These are phyloP conservation scores for Metarhizium rileyi DNA, from an alignment of 2,329 filamentous ascomycete genomes.

Conservation along the genomic window DNA sequence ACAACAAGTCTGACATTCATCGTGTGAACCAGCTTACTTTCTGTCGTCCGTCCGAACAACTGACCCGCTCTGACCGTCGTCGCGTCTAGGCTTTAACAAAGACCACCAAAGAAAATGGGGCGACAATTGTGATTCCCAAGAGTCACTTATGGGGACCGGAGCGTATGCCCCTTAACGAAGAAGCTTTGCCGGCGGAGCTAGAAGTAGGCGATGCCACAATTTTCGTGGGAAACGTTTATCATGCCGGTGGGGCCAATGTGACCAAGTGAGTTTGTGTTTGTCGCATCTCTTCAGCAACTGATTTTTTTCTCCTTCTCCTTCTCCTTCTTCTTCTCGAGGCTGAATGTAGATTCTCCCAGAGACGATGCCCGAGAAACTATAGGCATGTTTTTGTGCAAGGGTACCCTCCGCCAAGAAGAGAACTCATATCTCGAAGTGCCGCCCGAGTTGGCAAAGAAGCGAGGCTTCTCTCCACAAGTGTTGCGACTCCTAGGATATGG, in stretches of 20 bases:
- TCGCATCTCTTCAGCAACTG: neutral
- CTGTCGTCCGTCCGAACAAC: too few relatives aligned
- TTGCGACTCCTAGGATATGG: slow-evolving; percentile 24
- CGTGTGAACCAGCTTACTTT: neutral
- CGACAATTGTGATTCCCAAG: slow-evolving; percentile 29
- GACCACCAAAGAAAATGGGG: slow-evolving; percentile 31
- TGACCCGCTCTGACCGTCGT: neutral
- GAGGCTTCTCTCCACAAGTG: slow-evolving; percentile 21
- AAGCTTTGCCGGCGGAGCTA: slow-evolving; percentile 28
- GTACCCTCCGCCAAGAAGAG: slow-evolving; percentile 23
- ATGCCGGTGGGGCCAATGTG: slow-evolving; percentile 29
- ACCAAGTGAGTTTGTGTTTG: slow-evolving; percentile 14
- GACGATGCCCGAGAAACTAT: slow-evolving; percentile 20
- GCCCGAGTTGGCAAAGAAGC: slow-evolving; percentile 17
- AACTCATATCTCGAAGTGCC: slow-evolving; percentile 24
- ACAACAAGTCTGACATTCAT: neutral
- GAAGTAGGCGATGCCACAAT: slow-evolving; percentile 30
- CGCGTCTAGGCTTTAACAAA: slow-evolving; percentile 23
- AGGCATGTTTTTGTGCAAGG: slow-evolving; percentile 25
- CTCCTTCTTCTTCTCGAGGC: neutral
- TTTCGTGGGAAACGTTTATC: slow-evolving; percentile 29
- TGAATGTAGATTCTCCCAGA: too few relatives aligned
- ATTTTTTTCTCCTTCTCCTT: neutral
- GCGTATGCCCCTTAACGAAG: slow-evolving; percentile 24
- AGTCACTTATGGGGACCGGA: slow-evolving; percentile 31